Percentiles rank a stretch among this genome's conserved stretches.
Evolutionary conservation across 108 stramenopile genomes (phyloP).

Genomic region (Pinguiococcus pyrenoidosus): DNA sequence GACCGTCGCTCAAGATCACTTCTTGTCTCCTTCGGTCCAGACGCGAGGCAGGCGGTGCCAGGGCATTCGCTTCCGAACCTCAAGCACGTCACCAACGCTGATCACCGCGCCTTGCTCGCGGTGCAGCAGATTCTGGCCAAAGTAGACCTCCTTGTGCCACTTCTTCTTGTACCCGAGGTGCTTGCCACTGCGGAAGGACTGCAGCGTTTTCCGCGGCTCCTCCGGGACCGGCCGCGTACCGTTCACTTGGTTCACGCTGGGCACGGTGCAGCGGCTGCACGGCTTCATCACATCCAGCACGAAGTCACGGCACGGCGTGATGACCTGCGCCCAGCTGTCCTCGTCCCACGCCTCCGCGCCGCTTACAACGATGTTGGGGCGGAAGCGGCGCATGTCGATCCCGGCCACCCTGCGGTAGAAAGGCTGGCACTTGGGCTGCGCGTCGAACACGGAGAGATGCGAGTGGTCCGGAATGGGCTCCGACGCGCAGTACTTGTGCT

Average conservation of each 20-base stretch:
- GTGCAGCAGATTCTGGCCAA: slow-evolving; percentile 32
- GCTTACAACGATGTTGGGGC: slow-evolving; percentile 42
- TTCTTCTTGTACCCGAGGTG: slow-evolving; percentile 16
- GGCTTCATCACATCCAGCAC: slow-evolving; percentile 34
- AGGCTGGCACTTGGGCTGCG: too few relatives aligned
- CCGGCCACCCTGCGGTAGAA: too few relatives aligned
- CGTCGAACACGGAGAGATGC: too few relatives aligned
- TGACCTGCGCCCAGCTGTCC: slow-evolving; percentile 30
- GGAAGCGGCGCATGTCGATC: slow-evolving; percentile 43
- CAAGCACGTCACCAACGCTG: slow-evolving; percentile 18
- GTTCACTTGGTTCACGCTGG: slow-evolving; percentile 33
- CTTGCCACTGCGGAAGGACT: slow-evolving; percentile 29
- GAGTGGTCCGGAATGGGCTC: too few relatives aligned
- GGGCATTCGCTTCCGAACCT: slow-evolving; percentile 5
- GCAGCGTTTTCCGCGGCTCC: slow-evolving; percentile 20
- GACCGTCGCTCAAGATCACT: too few relatives aligned
- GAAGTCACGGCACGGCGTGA: background rate
- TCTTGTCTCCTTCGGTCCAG: too few relatives aligned
- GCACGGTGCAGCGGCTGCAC: slow-evolving; percentile 38
- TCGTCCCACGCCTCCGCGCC: slow-evolving; percentile 28
- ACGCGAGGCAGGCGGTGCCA: too few relatives aligned
- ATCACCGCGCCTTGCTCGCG: slow-evolving; percentile 12
- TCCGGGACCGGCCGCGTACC: background rate
- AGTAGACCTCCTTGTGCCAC: slow-evolving; percentile 24
- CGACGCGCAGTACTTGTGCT: too few relatives aligned